These are phyloP conservation scores for Phaeosphaeria sp. DNA, from an alignment of 2,329 filamentous ascomycete genomes.

Conservation along the genomic window DNA sequence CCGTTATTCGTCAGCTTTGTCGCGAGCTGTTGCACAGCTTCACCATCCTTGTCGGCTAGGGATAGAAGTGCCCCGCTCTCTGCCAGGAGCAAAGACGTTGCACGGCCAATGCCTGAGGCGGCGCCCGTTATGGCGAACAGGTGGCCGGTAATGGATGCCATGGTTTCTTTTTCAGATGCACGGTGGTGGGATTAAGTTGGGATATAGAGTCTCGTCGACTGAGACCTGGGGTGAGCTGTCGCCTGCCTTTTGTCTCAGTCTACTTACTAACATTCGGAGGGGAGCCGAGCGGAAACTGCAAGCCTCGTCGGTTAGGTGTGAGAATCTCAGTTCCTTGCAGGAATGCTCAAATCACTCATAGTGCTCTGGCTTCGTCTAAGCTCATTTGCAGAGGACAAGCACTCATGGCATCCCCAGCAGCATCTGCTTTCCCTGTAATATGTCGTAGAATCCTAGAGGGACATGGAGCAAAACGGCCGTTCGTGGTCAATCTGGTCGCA, in stretches of 20 bases:
- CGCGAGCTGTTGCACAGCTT: slow-evolving; percentile 18
- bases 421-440: neutral
- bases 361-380: neutral
- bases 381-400: neutral
- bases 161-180: neutral
- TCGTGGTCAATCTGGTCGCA: neutral
- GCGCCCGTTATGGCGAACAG: slow-evolving; percentile 19
- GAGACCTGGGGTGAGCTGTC: neutral
- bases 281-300: neutral
- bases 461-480: no score
- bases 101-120: slow-evolving; percentile 19
- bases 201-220: neutral
- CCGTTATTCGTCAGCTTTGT: slow-evolving; percentile 14
- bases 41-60: slow-evolving; percentile 11
- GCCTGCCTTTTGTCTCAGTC: neutral
- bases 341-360: no score
- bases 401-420: neutral
- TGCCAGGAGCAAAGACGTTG: slow-evolving; percentile 10
- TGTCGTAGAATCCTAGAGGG: neutral
- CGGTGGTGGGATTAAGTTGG: neutral
- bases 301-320: no score
- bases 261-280: neutral
- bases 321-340: no score
- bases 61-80: slow-evolving; percentile 7
- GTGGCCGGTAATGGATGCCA: neutral